Evolutionary conservation across 805 yeast species (phyloP).

Genomic region (Candida incommunis): DNA sequence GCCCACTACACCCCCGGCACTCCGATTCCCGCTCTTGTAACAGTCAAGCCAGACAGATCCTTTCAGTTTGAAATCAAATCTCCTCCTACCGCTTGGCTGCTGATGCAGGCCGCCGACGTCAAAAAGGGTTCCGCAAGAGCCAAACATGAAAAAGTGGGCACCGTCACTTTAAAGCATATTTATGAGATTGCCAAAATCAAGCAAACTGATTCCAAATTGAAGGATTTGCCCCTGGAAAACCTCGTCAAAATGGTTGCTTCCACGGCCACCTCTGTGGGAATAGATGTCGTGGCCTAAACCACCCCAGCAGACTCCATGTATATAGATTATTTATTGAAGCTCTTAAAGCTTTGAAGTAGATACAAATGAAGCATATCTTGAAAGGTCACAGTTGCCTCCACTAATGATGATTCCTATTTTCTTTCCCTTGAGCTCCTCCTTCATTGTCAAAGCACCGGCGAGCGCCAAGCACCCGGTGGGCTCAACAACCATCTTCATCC

Average conservation of each 20-base stretch:
- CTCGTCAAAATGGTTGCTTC: slow-evolving; percentile 73
- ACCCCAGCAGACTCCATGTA: background rate
- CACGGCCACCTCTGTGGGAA: slow-evolving; percentile 84
- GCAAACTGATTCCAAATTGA: slow-evolving; percentile 69
- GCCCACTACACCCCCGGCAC: slow-evolving; percentile 74
- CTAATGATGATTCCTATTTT: slow-evolving; percentile 6
- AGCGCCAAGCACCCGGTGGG: slow-evolving; percentile 11
- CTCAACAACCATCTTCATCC: slow-evolving; percentile 14
- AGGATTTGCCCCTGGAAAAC: slow-evolving; percentile 51
- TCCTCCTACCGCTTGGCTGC: slow-evolving; percentile 82
- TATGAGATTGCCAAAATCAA: slow-evolving; percentile 93
- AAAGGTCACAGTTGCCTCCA: slow-evolving; percentile 8
- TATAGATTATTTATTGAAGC: background rate
- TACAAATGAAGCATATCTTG: slow-evolving; percentile 3
- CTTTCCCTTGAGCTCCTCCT: slow-evolving; percentile 4
- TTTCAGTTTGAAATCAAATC: slow-evolving; percentile 77
- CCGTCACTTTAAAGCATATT: slow-evolving; percentile 66
- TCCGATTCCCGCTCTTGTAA: slow-evolving; percentile 78
- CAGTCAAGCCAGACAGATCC: slow-evolving; percentile 84
- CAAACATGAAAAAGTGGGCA: slow-evolving; percentile 36
- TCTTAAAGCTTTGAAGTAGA: background rate
- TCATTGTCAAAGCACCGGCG: slow-evolving; percentile 9
- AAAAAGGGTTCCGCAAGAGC: slow-evolving; percentile 63
- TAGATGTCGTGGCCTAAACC: slow-evolving; percentile 56
- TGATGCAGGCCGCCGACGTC: slow-evolving; percentile 68